A percentile compares a stretch with the other conserved stretches of the same genome.
Conservation (phyloP, 2,329 filamentous ascomycete species). For the Aureobasidium mangrovei region DNA sequence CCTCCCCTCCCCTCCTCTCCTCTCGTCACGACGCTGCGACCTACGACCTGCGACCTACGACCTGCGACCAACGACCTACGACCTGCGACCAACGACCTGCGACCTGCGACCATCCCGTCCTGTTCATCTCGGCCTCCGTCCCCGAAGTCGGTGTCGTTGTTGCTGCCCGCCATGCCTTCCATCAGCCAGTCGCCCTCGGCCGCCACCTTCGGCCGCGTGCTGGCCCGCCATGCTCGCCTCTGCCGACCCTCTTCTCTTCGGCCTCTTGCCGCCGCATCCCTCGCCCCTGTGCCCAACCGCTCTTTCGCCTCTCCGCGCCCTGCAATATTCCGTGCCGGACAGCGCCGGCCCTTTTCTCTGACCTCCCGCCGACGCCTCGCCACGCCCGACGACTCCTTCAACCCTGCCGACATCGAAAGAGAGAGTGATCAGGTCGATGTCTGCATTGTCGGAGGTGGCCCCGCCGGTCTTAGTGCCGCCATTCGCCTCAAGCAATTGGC, state of each 20-base stretch:
- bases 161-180: constrained; percentile 2
- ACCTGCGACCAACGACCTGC: too few species aligned
- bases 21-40: too few species aligned
- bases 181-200: background rate
- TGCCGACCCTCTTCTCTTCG: constrained; percentile 2
- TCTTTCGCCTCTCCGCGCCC: constrained; percentile 21
- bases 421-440: constrained; percentile 93
- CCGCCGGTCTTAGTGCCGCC: constrained; percentile 82
- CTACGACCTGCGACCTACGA: too few species aligned
- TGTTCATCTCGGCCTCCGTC: too few species aligned
- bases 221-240: constrained; percentile 8
- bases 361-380: constrained; percentile 26
- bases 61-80: too few species aligned
- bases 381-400: constrained; percentile 32
- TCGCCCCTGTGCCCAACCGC: background rate
- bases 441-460: constrained; percentile 93
- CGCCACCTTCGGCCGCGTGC: constrained; percentile 2
- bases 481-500: constrained; percentile 94
- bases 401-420: constrained; percentile 57
- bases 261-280: constrained; percentile 14
- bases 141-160: too few species aligned
- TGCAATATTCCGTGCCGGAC: constrained; percentile 27
- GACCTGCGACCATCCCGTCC: too few species aligned
- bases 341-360: constrained; percentile 26
- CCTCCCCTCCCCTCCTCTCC: background rate